Percentiles rank a stretch among this genome's conserved stretches.
phyloP scores from a whole-genome alignment of 129 eudicot genomes.

The Artemisia tridentata region DNA sequence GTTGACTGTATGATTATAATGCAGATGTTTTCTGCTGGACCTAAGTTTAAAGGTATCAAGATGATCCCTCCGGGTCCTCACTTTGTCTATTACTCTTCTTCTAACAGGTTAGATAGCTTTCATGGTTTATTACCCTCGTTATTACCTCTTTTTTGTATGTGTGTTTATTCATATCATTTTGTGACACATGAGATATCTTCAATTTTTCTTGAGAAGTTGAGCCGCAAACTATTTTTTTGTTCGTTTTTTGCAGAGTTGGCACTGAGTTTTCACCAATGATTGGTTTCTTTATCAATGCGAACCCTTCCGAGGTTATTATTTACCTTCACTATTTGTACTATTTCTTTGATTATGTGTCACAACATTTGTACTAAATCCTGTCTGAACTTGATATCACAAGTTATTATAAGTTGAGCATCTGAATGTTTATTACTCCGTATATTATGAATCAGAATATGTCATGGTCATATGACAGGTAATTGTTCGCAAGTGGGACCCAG shows the following conservation, averaged over 20 bases:
- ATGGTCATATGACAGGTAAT: conserved; percentile 50
- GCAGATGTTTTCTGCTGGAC: conserved; percentile 86
- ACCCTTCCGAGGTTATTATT: conserved; percentile 65
- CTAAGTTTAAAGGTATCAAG: conserved; percentile 79
- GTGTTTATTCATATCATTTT: neutral
- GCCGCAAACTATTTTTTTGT: neutral
- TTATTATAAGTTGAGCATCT: neutral
- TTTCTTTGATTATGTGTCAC: neutral
- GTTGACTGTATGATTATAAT: conserved; percentile 11
- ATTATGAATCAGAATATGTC: neutral
- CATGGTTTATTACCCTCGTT: neutral
- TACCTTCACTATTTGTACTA: neutral
- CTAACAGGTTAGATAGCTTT: conserved; percentile 56
- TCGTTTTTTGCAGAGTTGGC: conserved; percentile 64
- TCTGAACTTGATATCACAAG: neutral
- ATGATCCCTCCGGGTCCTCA: conserved; percentile 99
- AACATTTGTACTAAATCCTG: too few relatives aligned
- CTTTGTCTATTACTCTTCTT: conserved; percentile 70
- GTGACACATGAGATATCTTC: neutral
- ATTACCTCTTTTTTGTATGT: neutral
- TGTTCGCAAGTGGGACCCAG: conserved; percentile 69
- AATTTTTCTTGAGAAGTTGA: neutral
- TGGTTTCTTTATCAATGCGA: conserved; percentile 65
- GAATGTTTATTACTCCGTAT: neutral
- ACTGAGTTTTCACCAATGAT: conserved; percentile 70